A percentile compares a stretch with the other conserved stretches of the same genome.
phyloP scores from a whole-genome alignment of 2,329 filamentous ascomycete species.

The Penicillium sp. region DNA sequence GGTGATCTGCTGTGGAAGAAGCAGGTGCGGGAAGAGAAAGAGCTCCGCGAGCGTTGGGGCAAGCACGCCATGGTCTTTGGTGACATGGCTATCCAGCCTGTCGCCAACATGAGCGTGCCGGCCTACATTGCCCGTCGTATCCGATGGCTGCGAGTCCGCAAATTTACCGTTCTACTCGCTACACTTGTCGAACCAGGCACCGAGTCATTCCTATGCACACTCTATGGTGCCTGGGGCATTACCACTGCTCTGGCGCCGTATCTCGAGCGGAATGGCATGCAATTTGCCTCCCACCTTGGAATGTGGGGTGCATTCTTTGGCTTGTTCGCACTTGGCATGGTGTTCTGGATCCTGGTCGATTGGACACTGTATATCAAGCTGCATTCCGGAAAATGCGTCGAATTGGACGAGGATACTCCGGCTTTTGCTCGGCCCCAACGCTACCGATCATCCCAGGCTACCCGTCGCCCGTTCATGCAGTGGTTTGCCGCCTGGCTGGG shows the following conservation, averaged over 20 bases:
- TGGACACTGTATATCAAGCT: conserved; percentile 69
- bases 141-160: conserved; percentile 87
- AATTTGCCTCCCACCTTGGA: conserved; percentile 50
- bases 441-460: conserved; percentile 38
- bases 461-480: conserved; percentile 57
- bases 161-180: conserved; percentile 86
- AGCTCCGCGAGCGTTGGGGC: conserved; percentile 48
- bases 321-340: conserved; percentile 65
- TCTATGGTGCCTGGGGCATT: conserved; percentile 74
- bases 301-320: conserved; percentile 66
- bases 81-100: conserved; percentile 86
- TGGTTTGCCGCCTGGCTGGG: conserved; percentile 85
- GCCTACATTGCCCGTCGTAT: conserved; percentile 79
- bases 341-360: conserved; percentile 72
- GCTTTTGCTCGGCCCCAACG: conserved; percentile 60
- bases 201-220: conserved; percentile 79
- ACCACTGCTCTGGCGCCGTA: conserved; percentile 64
- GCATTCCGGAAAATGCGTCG: conserved; percentile 69
- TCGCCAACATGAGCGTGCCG: conserved; percentile 71
- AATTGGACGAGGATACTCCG: conserved; percentile 70
- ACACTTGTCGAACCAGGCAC: conserved; percentile 92
- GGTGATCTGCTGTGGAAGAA: conserved; percentile 82
- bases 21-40: conserved; percentile 35
- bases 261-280: conserved; percentile 46
- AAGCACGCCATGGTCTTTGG: conserved; percentile 84